Base-by-base conservation (phyloP, 2,329 filamentous ascomycete genomes). In the Colletotrichum sp. region DNA sequence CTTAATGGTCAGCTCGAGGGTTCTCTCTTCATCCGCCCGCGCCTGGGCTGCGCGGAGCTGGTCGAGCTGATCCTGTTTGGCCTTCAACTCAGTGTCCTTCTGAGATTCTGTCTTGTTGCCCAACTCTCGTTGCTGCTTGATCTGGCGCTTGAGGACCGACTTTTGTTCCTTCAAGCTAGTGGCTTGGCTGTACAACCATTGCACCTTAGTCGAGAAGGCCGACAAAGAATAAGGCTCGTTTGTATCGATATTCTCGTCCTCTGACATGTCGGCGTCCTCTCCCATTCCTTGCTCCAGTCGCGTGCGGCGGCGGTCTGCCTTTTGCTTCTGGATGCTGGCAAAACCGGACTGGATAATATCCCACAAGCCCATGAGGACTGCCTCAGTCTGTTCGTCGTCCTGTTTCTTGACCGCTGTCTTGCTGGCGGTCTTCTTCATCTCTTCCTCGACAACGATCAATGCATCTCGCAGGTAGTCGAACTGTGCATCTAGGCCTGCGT, bases 51-150 rank as follows among this genome's bases (percentile, higher is more conserved):
- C 77, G 12, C 74, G 78, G 10, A 77, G 75, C 26, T 79, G 84
- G 55, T 91, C 87, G 8, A 94, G 82, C 78, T 93, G 90, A 18
- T 90, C 88, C 69, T 89, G 86, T 79, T 91, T 92, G 64, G 87
- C 83, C 28, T 89, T 87, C n/a, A 94, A 83, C 77, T 94, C 91
- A 55, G 90, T 89, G 79, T 94, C 93, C 80, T 93, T 92, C 76
- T 93, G 90, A 24, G 91, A 88, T 78, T 98, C 95, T 2, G 95
- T 96, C 81, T 96, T 96, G 86, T 90, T 96, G 85, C 98, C 98
- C 73, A 98, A 90, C 81, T 98, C 95, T 74, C 96, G 94, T 85
- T 99, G 96, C 83, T 99, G 96, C 86, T 98, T 96, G 81, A 98
- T 96, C 83, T 99, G 96, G 58, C 96, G 92, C 81, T 96, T 94